A percentile compares a stretch with the other conserved stretches of the same genome.
Evolutionary conservation across 805 yeast genomes (phyloP).

Genomic region (Nakazawaea ambrosiae): DNA sequence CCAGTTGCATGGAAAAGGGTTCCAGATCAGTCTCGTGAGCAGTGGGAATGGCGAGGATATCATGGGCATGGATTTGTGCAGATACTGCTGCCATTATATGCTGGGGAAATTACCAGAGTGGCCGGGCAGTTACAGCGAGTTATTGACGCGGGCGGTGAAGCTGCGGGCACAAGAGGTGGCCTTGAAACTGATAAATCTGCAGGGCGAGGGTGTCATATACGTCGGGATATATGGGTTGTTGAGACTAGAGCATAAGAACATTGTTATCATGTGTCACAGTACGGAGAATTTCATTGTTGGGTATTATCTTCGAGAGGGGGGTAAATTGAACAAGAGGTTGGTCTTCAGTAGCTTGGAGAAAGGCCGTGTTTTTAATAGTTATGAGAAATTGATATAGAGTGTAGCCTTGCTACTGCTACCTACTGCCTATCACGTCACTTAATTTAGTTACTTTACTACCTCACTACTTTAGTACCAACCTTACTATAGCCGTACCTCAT

Average conservation of each 20-base stretch:
- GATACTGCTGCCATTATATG: conserved; percentile 19
- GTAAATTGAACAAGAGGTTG: no score
- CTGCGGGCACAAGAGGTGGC: conserved; percentile 10
- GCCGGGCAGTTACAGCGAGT: conserved; percentile 13
- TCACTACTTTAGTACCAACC: no score
- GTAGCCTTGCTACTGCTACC: no score
- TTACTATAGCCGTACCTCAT: no score
- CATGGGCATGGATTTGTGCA: conserved; percentile 34
- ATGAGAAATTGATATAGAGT: no score
- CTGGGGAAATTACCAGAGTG: conserved; percentile 10
- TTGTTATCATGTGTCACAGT: conserved; percentile 19
- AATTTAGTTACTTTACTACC: no score
- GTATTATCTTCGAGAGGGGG: no score
- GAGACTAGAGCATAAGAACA: neutral
- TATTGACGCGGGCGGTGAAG: conserved; percentile 14
- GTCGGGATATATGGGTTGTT: conserved; percentile 20
- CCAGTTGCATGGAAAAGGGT: conserved; percentile 13
- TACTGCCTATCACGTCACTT: no score
- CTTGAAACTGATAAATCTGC: conserved; percentile 16
- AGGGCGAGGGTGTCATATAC: conserved; percentile 13
- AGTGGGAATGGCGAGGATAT: conserved; percentile 57
- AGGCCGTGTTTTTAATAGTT: no score
- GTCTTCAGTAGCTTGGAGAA: no score
- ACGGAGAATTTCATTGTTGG: conserved; percentile 20
- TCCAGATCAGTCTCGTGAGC: conserved; percentile 29